phyloP scores from a whole-genome alignment of 257 asterid genomes.

The Nicotiana attenuata region DNA sequence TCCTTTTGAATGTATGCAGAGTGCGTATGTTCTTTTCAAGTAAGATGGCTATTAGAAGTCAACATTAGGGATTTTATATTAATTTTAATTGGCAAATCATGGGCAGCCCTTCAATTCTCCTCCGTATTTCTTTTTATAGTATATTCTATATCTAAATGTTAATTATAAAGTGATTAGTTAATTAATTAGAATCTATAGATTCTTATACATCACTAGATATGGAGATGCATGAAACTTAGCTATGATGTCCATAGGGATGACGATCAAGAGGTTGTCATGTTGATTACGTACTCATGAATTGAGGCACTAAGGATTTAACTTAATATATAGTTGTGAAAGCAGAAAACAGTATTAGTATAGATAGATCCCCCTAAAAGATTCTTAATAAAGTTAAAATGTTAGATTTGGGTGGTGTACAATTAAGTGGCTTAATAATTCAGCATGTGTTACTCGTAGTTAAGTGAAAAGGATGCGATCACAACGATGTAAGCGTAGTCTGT shows the following conservation, averaged over 20 bases:
- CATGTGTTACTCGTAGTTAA: not conserved
- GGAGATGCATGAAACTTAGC: not conserved
- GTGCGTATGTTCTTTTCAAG: no score
- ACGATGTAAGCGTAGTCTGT: not conserved
- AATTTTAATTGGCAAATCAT: no score
- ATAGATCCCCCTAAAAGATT: not conserved
- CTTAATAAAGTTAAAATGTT: not conserved
- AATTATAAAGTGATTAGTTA: not conserved
- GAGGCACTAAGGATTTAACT: not conserved
- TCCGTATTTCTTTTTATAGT: not conserved
- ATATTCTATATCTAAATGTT: not conserved
- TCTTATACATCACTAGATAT: not conserved
- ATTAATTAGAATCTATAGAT: not conserved
- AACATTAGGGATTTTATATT: no score
- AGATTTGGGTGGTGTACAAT: not conserved
- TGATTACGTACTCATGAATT: not conserved
- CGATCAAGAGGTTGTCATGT: not conserved
- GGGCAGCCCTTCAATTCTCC: no score
- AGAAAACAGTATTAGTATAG: not conserved
- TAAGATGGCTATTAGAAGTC: no score
- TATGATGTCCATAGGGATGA: slow-evolving; percentile 8
- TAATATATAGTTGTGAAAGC: not conserved
- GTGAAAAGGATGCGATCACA: not conserved
- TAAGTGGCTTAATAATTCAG: not conserved
- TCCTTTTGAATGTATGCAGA: no score